These are phyloP conservation scores for Platismatia glauca DNA, from an alignment of 495 filamentous ascomycete genomes.

Conservation along the genomic window DNA sequence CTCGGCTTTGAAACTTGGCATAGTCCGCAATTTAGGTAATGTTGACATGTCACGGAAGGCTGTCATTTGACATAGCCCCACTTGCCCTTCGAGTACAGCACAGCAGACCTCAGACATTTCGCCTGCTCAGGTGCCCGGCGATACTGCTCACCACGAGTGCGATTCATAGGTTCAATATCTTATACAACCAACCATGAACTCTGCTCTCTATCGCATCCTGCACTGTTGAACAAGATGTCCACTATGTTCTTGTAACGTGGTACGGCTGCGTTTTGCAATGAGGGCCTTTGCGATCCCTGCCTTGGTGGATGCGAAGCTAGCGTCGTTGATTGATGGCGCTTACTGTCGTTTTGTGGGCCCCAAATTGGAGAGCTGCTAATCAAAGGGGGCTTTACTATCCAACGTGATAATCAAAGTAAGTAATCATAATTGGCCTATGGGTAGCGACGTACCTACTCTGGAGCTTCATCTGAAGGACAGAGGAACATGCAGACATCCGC, in stretches of 20 bases:
- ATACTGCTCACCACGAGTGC: neutral
- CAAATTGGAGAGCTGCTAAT: neutral
- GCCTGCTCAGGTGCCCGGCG: neutral
- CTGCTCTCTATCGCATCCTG: neutral
- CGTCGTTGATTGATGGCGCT: neutral
- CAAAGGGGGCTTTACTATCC: neutral
- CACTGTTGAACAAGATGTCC: neutral
- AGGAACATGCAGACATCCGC: too few species aligned
- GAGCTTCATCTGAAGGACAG: too few species aligned
- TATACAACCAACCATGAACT: neutral
- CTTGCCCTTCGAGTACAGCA: too few species aligned
- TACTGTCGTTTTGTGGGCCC: neutral
- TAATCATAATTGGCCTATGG: neutral
- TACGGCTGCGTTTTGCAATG: neutral
- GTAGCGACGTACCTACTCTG: neutral
- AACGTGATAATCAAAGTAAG: too few species aligned
- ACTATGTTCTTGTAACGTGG: neutral
- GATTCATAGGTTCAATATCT: neutral
- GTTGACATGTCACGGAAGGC: neutral
- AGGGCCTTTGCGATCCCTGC: neutral
- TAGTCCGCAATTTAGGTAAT: neutral
- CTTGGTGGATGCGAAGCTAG: neutral
- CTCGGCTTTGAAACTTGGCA: neutral
- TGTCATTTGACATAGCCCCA: neutral
- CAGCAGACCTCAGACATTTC: neutral